These are phyloP conservation scores for Nakazawaea laoshanensis DNA, from an alignment of 805 yeast genomes.

Conservation along the genomic window DNA sequence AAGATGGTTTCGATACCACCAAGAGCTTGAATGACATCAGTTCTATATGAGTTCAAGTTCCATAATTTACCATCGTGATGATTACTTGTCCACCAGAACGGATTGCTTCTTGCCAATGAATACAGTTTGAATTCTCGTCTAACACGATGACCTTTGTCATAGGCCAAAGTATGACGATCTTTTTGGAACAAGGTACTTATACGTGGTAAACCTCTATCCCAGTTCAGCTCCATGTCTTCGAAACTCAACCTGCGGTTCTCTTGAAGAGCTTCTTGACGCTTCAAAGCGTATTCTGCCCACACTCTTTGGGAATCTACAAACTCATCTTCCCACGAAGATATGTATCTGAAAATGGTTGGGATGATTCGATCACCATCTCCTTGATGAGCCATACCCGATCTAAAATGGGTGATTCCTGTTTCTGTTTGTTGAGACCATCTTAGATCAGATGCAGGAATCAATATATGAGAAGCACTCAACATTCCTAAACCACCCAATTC, in stretches of 20 bases:
- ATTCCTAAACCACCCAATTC: slow-evolving; percentile 97
- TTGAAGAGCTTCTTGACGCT: slow-evolving; percentile 77
- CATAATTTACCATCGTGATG: slow-evolving; percentile 95
- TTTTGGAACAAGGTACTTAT: slow-evolving; percentile 92
- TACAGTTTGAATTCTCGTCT: slow-evolving; percentile 73
- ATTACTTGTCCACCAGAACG: slow-evolving; percentile 94
- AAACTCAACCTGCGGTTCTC: slow-evolving; percentile 80
- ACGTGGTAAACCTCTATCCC: slow-evolving; percentile 97
- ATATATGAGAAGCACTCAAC: slow-evolving; percentile 93
- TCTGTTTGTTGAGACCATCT: slow-evolving; percentile 91
- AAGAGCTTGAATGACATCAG: slow-evolving; percentile 93
- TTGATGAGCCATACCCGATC: slow-evolving; percentile 88
- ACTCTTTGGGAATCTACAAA: slow-evolving; percentile 90
- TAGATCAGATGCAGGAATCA: slow-evolving; percentile 89
- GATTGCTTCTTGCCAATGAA: slow-evolving; percentile 64
- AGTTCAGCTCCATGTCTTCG: slow-evolving; percentile 88
- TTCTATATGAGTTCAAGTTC: slow-evolving; percentile 86
- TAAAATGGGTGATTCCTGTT: slow-evolving; percentile 88
- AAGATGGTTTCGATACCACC: slow-evolving; percentile 96
- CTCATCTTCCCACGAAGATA: slow-evolving; percentile 96
- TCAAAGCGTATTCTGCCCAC: slow-evolving; percentile 95
- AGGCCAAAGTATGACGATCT: slow-evolving; percentile 89
- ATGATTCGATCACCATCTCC: slow-evolving; percentile 73
- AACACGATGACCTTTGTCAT: slow-evolving; percentile 87
- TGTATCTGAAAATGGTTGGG: slow-evolving; percentile 89